Evolutionary conservation across 192 early-diverging fungal species (phyloP), one percentile per base, ranked within the genome.

Genomic region (Rhizophagus sp.): DNA sequence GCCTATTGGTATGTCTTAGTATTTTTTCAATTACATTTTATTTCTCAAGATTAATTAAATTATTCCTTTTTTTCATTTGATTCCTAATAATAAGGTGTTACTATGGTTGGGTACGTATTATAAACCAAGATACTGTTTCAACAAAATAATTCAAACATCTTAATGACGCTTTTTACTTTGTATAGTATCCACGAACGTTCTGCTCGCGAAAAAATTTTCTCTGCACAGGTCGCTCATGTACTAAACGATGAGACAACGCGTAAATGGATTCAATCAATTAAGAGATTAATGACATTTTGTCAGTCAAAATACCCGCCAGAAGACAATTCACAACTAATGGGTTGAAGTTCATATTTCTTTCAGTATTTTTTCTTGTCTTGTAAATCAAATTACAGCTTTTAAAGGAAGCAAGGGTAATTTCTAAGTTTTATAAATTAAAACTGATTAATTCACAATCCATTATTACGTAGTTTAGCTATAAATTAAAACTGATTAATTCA

Each of bases 181-280:
- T 41, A 73, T 82, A 93, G 97, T 89, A 99, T 99, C 82, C 97
- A 99, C 87, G 96, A 96, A 82, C 93, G 97, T 81, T 95, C 94
- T 25, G 95, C 93, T n/a, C 94, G 96, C 63, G 97, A 98, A 85
- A 98, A 97, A 85, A 98, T 99, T 91, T 94, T 93, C 82, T 90
- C 95, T 2, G 92, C 93, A 7, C 94, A 99, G 80, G 96, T 99
- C 17, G 98, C 98, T 3, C 98, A 99, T 84, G 97, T 96, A 25
- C 89, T 99, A 13, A 99, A 99, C 83, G 96, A 98, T 78, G 98
- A 98, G 86, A 91, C 92, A 0, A 95, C 96, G 78, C 90, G 98
- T 63, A 99, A 99, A 82, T 99, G 98, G 98, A 99, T 99, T 87
- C 98, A 99, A 86, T 91, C 92, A 19, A 92, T 98, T 75, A 99